Base-by-base conservation (phyloP, 495 filamentous ascomycete species). In the Penicillium malachiteum region DNA sequence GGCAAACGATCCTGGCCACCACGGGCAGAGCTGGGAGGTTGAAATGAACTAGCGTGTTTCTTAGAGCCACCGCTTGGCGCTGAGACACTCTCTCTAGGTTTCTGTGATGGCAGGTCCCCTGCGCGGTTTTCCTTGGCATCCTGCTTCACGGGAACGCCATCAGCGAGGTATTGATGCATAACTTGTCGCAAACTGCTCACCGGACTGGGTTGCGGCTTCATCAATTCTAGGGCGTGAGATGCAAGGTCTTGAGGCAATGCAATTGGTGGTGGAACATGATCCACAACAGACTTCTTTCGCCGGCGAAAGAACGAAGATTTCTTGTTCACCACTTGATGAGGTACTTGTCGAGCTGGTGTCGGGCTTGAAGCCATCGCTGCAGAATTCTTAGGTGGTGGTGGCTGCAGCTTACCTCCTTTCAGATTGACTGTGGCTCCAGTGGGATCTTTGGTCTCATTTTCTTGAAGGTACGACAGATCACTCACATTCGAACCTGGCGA, bases 251-350 rank as follows among this genome's bases (percentile, higher is more conserved):
- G 69, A 21, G 69, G 71, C 41, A 72, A 72, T 38, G 80, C 61
- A 26, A 81, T 73, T 7, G 83, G 83, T 21, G 74, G 73, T 31
- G 75, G 78, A 32, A 68, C 66, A 55, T 66, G 78, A 65, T 82
- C 87, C 51, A 73, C 84, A 50, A 87, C 68, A 3, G 92, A 96
- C 73, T 89, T 91, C 81, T 98, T 98, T 59, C 94, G 82, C 58
- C 93, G 81, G 60, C 94, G 81, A 72, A 98, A 97, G 77, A 98
- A 97, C 1, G 92, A 96, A 4, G 87, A 82, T 69, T 96, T 97
- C 75, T 98, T 96, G 52, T 86, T 88, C 50, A 97, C 81, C 2
- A 79, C 76, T 21, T 81, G 82, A 31, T 73, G 75, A n/a, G 69
- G 53, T 12, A 56, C 60, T 69, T 75, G 79, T 18, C 80, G 81